Conservation (phyloP, 305 asterid species). For the Solanum hybrid region DNA sequence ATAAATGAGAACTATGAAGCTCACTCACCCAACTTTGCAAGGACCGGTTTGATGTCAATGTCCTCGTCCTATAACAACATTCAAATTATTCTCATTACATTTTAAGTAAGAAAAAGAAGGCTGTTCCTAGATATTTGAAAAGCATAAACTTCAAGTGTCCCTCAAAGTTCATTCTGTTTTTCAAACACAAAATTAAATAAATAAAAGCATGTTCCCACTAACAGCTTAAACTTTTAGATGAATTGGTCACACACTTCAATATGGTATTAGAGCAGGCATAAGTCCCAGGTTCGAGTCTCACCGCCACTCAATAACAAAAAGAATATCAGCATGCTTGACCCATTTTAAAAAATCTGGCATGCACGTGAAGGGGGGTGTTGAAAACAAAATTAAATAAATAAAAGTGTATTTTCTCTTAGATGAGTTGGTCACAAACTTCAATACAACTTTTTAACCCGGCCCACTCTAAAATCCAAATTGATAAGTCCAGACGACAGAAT, state of each 20-base stretch:
- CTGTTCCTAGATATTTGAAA: neutral
- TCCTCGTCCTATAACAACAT: conserved; percentile 51
- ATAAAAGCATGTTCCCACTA: neutral
- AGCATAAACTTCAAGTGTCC: neutral
- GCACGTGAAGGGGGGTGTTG: neutral
- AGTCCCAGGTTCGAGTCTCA: neutral
- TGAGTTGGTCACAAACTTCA: neutral
- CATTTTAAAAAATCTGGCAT: neutral
- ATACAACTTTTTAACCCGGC: neutral
- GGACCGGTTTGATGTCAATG: conserved; percentile 53
- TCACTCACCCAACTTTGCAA: conserved; percentile 73
- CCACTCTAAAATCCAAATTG: neutral
- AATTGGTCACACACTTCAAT: neutral
- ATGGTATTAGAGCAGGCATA: neutral
- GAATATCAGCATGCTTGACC: neutral
- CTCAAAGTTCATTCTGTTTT: neutral
- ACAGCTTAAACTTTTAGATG: neutral
- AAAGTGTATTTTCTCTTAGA: neutral
- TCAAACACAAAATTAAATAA: neutral
- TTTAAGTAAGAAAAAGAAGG: conserved; percentile 1
- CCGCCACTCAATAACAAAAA: neutral
- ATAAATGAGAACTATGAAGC: neutral
- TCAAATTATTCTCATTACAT: conserved; percentile 26
- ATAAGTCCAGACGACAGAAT: neutral
- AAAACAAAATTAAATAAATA: neutral